Evolutionary conservation across 495 filamentous ascomycete species (phyloP), one percentile per base, ranked within the genome.

Genomic region (Trichoderma asperelloides): DNA sequence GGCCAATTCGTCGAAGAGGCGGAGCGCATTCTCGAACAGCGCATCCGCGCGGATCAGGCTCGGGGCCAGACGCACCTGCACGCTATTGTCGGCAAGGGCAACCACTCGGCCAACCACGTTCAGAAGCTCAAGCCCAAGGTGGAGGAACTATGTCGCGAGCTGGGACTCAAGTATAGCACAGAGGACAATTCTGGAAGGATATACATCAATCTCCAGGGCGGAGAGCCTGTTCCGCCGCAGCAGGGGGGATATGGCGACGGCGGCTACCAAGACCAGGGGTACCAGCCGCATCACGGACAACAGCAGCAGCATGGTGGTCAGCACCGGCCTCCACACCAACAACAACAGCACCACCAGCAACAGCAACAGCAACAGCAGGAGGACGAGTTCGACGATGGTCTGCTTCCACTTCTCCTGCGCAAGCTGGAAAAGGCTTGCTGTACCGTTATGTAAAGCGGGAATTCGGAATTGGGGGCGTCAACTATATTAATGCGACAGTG

Each of bases 1-100:
- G 93, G 95, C 0, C 89, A 94, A 73, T 97, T 88, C 74, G 95
- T 96, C 62, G 89, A 94, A 72, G 95, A 98, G 80, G 95, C 96
- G 7, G 91, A 96, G 82, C 85, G 91, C 57, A 93, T 97, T 47
- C 77, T 97, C 28, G 90, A 92, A 76, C 81, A 88, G 76, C 82
- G 93, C 67, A 94, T 98, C 67, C 82, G 86, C 65, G 87, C 89
- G 68, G 92, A 90, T 57, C 86, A 84, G 72, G 69, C 81, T 47
- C 81, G 86, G 63, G 90, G 90, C 0, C 89, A 96, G 78, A 85
- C 77, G 11, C 89, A 94, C 80, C 77, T 98, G 55, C 74, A 75
- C 64, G 77, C 77, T 63, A 97, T 98, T 74, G 96, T 98, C 27
- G 95, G 95, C 57, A 96, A 91, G 78, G 95, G 95, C 3, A 95